Percentiles rank a stretch among this genome's conserved stretches.
Conservation (phyloP, 2,329 filamentous ascomycete species). For the Fusarium drepaniforme region DNA sequence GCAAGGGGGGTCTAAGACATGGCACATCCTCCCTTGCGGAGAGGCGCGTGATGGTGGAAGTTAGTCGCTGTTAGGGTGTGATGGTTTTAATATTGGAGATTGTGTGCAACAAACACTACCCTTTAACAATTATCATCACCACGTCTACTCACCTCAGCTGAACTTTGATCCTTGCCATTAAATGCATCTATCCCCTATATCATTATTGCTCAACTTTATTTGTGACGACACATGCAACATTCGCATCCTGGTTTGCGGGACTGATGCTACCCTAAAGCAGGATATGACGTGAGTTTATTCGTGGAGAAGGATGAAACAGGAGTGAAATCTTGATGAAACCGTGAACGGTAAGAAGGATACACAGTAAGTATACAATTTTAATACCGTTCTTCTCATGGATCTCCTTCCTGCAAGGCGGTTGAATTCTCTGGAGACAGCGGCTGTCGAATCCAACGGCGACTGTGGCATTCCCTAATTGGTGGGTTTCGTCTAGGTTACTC, state of each 20-base stretch:
- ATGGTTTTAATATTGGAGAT: neutral
- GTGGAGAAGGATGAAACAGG: neutral
- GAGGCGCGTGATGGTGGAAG: neutral
- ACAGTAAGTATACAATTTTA: neutral
- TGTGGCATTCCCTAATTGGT: neutral
- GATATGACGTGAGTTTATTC: neutral
- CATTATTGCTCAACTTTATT: neutral
- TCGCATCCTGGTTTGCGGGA: neutral
- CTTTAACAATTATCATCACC: neutral
- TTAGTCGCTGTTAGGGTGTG: neutral
- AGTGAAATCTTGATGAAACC: neutral
- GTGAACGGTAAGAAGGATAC: neutral
- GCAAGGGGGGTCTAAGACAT: neutral
- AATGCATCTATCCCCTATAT: neutral
- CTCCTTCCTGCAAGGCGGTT: neutral
- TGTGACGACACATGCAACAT: neutral
- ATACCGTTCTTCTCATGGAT: neutral
- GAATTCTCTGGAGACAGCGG: neutral
- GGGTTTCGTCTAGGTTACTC: neutral
- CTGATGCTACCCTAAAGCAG: neutral
- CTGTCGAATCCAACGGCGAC: neutral
- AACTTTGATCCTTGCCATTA: neutral
- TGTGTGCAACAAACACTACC: neutral
- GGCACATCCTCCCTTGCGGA: neutral
- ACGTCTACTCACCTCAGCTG: neutral